A percentile compares a stretch with the other conserved stretches of the same genome.
Evolutionary conservation across 176 grass and related monocot species (phyloP).

Genomic region (Elymus sibiricus): DNA sequence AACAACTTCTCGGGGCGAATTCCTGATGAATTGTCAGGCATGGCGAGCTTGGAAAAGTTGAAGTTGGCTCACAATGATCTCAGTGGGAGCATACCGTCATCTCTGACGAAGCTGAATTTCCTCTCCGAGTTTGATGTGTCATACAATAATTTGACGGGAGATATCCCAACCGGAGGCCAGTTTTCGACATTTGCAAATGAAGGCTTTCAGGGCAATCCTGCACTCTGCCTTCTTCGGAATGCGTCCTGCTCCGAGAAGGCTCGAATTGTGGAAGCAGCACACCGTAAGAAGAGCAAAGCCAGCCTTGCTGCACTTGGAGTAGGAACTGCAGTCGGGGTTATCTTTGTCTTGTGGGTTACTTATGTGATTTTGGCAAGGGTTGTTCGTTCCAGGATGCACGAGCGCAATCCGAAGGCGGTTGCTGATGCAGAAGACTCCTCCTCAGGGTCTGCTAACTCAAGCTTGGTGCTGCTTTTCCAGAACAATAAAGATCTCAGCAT

Average conservation of each 20-base stretch:
- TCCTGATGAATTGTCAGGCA: constrained; percentile 63
- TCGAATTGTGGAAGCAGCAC: background rate
- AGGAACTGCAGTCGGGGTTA: constrained; percentile 51
- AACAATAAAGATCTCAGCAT: constrained; percentile 77
- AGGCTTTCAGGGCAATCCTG: constrained; percentile 67
- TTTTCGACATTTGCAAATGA: constrained; percentile 66
- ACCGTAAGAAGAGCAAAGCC: constrained; percentile 44
- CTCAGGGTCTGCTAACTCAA: constrained; percentile 49
- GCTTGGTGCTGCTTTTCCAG: constrained; percentile 88
- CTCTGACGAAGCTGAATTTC: constrained; percentile 71
- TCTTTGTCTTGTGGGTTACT: constrained; percentile 36
- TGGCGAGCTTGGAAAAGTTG: constrained; percentile 68
- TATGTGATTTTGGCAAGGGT: constrained; percentile 51
- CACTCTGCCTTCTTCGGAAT: constrained; percentile 48
- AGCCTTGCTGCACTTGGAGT: constrained; percentile 37
- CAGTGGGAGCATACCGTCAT: constrained; percentile 68
- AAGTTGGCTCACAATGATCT: constrained; percentile 80
- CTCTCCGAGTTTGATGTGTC: constrained; percentile 81
- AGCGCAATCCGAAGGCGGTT: constrained; percentile 75
- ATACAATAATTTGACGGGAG: constrained; percentile 62
- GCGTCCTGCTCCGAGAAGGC: background rate
- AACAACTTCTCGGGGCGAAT: constrained; percentile 82
- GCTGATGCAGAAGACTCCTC: constrained; percentile 69
- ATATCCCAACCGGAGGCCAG: constrained; percentile 74
- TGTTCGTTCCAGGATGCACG: constrained; percentile 45